Evolutionary conservation across 805 yeast genomes (phyloP), one percentile per base, ranked within the genome.

Genomic region (Kodamaea sagamina): DNA sequence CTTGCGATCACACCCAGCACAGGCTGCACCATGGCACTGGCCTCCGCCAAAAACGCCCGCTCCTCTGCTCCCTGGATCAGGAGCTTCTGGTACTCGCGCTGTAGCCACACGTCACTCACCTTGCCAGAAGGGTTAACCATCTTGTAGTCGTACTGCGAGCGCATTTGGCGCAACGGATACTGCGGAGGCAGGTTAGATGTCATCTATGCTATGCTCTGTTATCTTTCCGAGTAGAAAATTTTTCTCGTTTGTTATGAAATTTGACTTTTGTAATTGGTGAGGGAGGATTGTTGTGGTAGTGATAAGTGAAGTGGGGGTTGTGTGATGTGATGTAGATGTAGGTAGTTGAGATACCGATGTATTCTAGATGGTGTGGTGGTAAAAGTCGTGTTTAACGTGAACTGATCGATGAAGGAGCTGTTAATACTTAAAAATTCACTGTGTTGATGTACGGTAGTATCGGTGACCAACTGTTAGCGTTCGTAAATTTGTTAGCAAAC

Each of bases 41-140:
- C 16, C 27, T 35, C 38, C 4, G 17, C 13, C 19, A 21, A 3
- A n/a, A 21, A 13, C 19, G 17, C 38, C 11, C 26, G 12, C 17
- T 36, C 39, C 7, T 36, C 32, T 12, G 46, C 35, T 32, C 53
- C 35, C 41, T 28, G 37, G 36, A 61, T 43, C 24, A 62, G 55
- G 24, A 63, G 50, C 39, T 54, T 55, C 38, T 61, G 58, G 45
- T 57, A 62, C 35, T 59, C 58, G 18, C 52, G 57, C 19, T 60
- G 62, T 31, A 61, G 51, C 66, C 71, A 65, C 13, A 49, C 43
- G 31, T 64, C 71, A 12, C 63, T 49, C 37, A 70, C 51, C 42
- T 61, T 65, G 27, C 61, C 63, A 29, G 45, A 39, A 11, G 72
- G 65, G 39, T 67, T 63, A 17, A 41, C 44, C 26, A 64, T 47